These are phyloP conservation scores for Pilasporangium apinafurcum DNA, from an alignment of 352 stramenopile genomes.

Conservation along the genomic window DNA sequence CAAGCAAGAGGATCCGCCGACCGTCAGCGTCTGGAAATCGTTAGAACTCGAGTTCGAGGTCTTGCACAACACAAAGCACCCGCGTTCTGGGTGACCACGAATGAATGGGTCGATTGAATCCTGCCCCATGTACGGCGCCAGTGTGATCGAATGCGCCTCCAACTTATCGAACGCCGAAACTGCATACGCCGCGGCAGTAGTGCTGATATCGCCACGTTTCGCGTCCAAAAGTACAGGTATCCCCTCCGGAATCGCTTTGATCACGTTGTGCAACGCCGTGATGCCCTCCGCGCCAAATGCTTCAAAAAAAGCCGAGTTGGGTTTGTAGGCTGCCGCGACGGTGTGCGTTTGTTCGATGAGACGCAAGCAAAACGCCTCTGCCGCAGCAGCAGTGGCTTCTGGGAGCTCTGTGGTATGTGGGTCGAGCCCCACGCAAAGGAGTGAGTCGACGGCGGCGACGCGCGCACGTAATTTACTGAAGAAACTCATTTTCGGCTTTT, in stretches of 20 bases:
- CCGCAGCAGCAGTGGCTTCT: constrained; percentile 80
- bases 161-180: constrained; percentile 91
- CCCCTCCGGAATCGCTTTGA: constrained; percentile 79
- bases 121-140: constrained; percentile 98
- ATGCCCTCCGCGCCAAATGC: constrained; percentile 85
- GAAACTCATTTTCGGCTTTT: too few species aligned
- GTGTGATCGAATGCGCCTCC: constrained; percentile 93
- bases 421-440: constrained; percentile 98
- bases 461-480: constrained; percentile 85
- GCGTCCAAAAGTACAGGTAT: constrained; percentile 97
- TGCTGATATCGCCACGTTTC: constrained; percentile 99
- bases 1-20: constrained; percentile 24
- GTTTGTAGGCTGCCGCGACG: constrained; percentile 96
- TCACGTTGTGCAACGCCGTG: constrained; percentile 87
- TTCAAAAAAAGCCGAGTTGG: constrained; percentile 99
- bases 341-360: constrained; percentile 94
- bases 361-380: constrained; percentile 92
- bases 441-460: constrained; percentile 88
- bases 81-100: constrained; percentile 73
- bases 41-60: constrained; percentile 97
- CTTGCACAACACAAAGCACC: constrained; percentile 99
- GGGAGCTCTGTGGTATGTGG: constrained; percentile 87
- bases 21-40: constrained; percentile 90
- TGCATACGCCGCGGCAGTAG: constrained; percentile 95
- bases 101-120: constrained; percentile 98